phyloP scores from a whole-genome alignment of 192 early-diverging fungal genomes.

The Podila horticola region DNA sequence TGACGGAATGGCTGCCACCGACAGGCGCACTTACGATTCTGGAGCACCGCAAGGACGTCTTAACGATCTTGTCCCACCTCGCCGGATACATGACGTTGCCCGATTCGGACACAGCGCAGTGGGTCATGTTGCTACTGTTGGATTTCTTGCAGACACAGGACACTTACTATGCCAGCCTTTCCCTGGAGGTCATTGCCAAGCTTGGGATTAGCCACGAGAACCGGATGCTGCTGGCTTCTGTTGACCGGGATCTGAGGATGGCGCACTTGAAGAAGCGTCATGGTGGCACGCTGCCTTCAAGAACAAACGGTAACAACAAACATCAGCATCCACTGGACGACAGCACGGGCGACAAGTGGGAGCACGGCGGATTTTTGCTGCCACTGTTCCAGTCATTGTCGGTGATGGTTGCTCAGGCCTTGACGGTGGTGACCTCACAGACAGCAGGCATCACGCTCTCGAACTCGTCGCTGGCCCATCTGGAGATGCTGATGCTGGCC shows the following conservation, averaged over 20 bases:
- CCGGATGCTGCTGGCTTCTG: slow-evolving; percentile 52
- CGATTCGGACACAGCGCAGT: slow-evolving; percentile 43
- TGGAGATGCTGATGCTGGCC: slow-evolving; percentile 64
- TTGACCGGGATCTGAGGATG: slow-evolving; percentile 27
- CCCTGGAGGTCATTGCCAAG: slow-evolving; percentile 71
- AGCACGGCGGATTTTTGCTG: slow-evolving; percentile 37
- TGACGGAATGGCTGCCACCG: slow-evolving; percentile 15
- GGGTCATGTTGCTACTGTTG: slow-evolving; percentile 56
- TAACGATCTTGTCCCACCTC: slow-evolving; percentile 74
- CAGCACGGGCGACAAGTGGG: slow-evolving; percentile 20
- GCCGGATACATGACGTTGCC: slow-evolving; percentile 58
- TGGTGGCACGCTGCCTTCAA: slow-evolving; percentile 4
- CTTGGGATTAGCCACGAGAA: slow-evolving; percentile 68
- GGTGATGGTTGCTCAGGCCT: slow-evolving; percentile 36
- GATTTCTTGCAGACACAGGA: slow-evolving; percentile 67
- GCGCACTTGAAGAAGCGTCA: slow-evolving; percentile 15
- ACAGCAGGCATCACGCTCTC: slow-evolving; percentile 14
- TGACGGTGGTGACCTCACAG: slow-evolving; percentile 29
- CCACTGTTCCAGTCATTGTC: slow-evolving; percentile 47
- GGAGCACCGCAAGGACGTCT: slow-evolving; percentile 71
- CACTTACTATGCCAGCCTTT: slow-evolving; percentile 68
- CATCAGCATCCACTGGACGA: neutral
- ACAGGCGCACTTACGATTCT: slow-evolving; percentile 54
- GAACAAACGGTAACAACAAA: neutral
- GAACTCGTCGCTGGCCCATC: slow-evolving; percentile 55